Conservation (phyloP, 768 basidiomycete genomes). For the Hemileccinum impolitum region DNA sequence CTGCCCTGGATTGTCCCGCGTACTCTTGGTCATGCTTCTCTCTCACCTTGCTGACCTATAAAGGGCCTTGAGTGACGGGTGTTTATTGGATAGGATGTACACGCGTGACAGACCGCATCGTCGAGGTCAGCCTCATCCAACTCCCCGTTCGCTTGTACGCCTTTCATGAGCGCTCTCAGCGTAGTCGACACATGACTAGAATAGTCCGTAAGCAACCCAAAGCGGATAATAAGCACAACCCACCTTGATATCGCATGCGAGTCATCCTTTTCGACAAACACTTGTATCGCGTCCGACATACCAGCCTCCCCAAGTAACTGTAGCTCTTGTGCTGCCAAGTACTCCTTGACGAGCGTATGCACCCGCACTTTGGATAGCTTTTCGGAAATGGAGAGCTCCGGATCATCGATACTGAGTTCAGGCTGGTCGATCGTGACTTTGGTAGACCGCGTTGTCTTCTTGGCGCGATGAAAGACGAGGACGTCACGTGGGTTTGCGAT, state of each 20-base stretch:
- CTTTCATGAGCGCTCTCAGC: constrained; percentile 61
- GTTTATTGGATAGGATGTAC: neutral
- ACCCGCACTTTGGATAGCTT: constrained; percentile 82
- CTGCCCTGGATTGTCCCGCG: constrained; percentile 41
- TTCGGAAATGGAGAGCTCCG: constrained; percentile 59
- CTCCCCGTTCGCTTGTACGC: constrained; percentile 61
- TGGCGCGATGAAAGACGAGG: constrained; percentile 84
- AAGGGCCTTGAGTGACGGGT: neutral
- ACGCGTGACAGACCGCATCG: constrained; percentile 51
- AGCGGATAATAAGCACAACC: constrained; percentile 27
- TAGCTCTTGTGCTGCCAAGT: constrained; percentile 87
- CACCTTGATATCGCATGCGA: constrained; percentile 86
- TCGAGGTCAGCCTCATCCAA: constrained; percentile 73
- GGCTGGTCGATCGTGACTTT: constrained; percentile 76
- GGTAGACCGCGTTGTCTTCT: constrained; percentile 42
- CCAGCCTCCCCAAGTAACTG: constrained; percentile 87
- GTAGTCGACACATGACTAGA: constrained; percentile 64
- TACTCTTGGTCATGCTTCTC: constrained; percentile 67
- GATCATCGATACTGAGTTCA: constrained; percentile 78
- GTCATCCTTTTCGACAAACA: constrained; percentile 98
- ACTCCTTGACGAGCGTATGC: constrained; percentile 87
- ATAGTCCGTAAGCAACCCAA: neutral
- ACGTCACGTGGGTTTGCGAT: constrained; percentile 95
- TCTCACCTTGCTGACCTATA: constrained; percentile 66
- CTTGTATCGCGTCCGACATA: constrained; percentile 91